phyloP scores from a whole-genome alignment of 2,329 filamentous ascomycete species.

The Escovopsis sp. region DNA sequence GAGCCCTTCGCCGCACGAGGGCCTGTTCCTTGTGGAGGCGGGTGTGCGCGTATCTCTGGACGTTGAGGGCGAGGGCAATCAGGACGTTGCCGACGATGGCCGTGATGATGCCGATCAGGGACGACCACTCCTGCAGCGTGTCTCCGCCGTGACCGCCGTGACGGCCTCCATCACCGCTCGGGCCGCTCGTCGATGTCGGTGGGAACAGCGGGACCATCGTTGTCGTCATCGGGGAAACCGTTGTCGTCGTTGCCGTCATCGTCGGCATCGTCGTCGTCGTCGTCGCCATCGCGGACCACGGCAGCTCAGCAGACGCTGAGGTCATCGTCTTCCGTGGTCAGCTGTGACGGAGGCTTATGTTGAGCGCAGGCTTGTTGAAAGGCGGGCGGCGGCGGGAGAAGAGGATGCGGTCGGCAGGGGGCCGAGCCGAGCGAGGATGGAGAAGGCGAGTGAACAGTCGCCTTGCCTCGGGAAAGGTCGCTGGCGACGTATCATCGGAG shows the following conservation, averaged over 20 bases:
- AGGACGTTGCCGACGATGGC: constrained; percentile 87
- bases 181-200: constrained; percentile 2
- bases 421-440: constrained; percentile 1
- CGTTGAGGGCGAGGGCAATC: constrained; percentile 90
- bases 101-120: constrained; percentile 84
- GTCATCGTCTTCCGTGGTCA: constrained; percentile 13
- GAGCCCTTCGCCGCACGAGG: constrained; percentile 39
- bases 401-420: constrained; percentile 1
- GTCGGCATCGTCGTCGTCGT: not conserved
- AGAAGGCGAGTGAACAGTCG: constrained; percentile 2
- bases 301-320: constrained; percentile 11
- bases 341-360: constrained; percentile 9
- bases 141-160: constrained; percentile 21
- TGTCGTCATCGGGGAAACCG: not conserved
- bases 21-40: constrained; percentile 59
- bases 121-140: constrained; percentile 63
- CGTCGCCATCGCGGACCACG: constrained; percentile 10
- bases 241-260: constrained; percentile 5
- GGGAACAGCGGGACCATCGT: constrained; percentile 2
- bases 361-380: not conserved
- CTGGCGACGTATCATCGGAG: constrained; percentile 5
- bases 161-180: constrained; percentile 2
- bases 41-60: constrained; percentile 90
- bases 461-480: constrained; percentile 1
- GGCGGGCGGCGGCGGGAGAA: not conserved